phyloP scores from a whole-genome alignment of 805 yeast genomes.

The Pichia occidentalis region DNA sequence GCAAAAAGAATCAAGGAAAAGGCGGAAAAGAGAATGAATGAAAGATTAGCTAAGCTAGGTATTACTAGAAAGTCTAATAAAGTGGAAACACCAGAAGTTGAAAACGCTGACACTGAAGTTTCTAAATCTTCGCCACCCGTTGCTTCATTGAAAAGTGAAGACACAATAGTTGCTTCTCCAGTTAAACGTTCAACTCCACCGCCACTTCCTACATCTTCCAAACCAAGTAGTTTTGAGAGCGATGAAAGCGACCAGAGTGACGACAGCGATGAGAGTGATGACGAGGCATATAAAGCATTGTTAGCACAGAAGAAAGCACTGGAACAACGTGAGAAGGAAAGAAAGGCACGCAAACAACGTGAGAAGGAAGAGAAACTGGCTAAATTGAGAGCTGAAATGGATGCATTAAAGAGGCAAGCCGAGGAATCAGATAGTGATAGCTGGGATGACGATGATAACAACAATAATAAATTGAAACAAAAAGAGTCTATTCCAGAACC shows the following conservation, averaged over 20 bases:
- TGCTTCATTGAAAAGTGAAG: not conserved
- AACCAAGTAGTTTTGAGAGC: not conserved
- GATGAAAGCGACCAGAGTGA: slow-evolving; percentile 16
- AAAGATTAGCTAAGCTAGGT: slow-evolving; percentile 75
- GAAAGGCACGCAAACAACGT: slow-evolving; percentile 42
- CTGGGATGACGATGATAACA: slow-evolving; percentile 12
- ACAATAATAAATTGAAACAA: no score
- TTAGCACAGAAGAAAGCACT: slow-evolving; percentile 42
- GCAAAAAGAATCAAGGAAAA: slow-evolving; percentile 79
- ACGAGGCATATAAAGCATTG: slow-evolving; percentile 38
- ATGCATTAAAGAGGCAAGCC: slow-evolving; percentile 39
- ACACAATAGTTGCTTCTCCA: slow-evolving; percentile 13
- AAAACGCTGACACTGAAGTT: slow-evolving; percentile 1
- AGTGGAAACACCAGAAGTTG: slow-evolving; percentile 15
- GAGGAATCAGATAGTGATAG: slow-evolving; percentile 30
- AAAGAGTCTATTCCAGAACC: slow-evolving; percentile 4
- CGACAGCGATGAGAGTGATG: slow-evolving; percentile 36
- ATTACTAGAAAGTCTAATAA: slow-evolving; percentile 27
- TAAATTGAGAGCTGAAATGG: slow-evolving; percentile 52
- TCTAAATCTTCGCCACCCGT: slow-evolving; percentile 1
- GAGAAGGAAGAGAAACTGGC: slow-evolving; percentile 58
- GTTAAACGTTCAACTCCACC: slow-evolving; percentile 14
- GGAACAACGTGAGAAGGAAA: slow-evolving; percentile 31
- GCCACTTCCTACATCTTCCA: slow-evolving; percentile 4
- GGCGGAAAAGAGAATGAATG: slow-evolving; percentile 77